Conservation (phyloP, 768 basidiomycete genomes). For the Leccinum fibrillosum region DNA sequence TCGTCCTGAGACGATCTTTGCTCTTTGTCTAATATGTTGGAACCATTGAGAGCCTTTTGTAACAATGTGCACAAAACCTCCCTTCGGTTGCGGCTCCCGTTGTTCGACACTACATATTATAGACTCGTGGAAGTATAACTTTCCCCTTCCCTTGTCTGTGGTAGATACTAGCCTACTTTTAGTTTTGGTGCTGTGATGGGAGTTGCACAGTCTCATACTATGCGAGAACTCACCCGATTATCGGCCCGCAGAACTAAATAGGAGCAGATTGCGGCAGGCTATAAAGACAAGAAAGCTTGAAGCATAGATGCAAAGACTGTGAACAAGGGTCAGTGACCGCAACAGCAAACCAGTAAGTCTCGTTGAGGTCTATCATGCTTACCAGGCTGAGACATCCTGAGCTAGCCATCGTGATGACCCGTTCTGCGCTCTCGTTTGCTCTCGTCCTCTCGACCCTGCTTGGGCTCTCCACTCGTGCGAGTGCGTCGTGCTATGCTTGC, state of each 20-base stretch:
- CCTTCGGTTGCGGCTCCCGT: not conserved
- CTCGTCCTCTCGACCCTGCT: constrained; percentile 2
- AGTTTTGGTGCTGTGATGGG: not conserved
- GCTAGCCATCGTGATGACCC: not conserved
- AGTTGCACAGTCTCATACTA: no score
- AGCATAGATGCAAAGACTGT: not conserved
- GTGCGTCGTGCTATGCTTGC: constrained; percentile 1
- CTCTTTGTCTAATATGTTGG: no score
- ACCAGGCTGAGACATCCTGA: no score
- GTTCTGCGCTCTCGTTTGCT: not conserved
- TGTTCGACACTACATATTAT: not conserved
- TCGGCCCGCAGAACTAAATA: not conserved
- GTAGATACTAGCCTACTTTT: not conserved
- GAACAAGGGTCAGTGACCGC: not conserved
- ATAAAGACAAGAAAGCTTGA: not conserved
- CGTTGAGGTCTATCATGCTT: not conserved
- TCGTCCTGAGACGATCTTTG: not conserved
- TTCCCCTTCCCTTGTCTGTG: not conserved
- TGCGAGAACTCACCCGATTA: not conserved
- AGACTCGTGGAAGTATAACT: not conserved
- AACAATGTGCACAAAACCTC: no score
- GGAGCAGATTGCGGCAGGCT: not conserved
- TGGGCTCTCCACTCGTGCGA: not conserved
- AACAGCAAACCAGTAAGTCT: not conserved
- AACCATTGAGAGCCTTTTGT: no score